Base-by-base conservation (phyloP, 768 basidiomycete genomes). In the Pleurotus pulmonarius region DNA sequence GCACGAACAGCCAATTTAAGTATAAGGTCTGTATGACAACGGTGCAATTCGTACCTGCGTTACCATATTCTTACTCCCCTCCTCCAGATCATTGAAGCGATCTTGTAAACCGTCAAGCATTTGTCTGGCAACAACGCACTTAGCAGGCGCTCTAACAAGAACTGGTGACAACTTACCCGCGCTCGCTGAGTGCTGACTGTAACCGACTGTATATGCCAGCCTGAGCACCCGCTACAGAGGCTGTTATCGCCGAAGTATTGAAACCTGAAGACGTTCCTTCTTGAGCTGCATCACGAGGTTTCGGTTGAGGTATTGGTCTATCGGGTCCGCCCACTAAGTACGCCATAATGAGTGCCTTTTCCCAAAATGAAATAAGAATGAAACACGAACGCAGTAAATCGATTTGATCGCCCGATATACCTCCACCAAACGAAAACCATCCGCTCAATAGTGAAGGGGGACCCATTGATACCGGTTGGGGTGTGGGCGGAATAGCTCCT, bases 31-130 rank as follows among this genome's bases (percentile, higher is more conserved):
- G 9, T 34, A 34, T 34, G 9, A 11, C 8, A 34, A 9, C 29
- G 45, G 38, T 20, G 48, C 34, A 54, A 11, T 41, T 57, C 60
- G 56, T 55, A 85, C 86, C 77, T 89, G 85, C 1, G 75, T 63
- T 1, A 83, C 77, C 86, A 89, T 87, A 60, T 71, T 79, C 63
- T 75, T 82, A 63, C 85, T 87, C 3, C 86, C 86, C 57, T 82
- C 73, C 65, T 83, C 85, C n/a, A 89, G 67, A 0, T 82, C 76
- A 52, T 83, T 80, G 61, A 89, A 82, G 3, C 78, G 78, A 45
- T 86, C 81, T 63, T 87, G 83, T 43, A 88, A 66, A 57, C 83
- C 77, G 15, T 75, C 80, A 3, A 88, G 72, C 70, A 81, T 71
- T 71, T 88, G 82, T n/a, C 86, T 88, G 46, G 6, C 3, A 26